Conservation (phyloP, 306 rosid species). For the Vigna radiata region DNA sequence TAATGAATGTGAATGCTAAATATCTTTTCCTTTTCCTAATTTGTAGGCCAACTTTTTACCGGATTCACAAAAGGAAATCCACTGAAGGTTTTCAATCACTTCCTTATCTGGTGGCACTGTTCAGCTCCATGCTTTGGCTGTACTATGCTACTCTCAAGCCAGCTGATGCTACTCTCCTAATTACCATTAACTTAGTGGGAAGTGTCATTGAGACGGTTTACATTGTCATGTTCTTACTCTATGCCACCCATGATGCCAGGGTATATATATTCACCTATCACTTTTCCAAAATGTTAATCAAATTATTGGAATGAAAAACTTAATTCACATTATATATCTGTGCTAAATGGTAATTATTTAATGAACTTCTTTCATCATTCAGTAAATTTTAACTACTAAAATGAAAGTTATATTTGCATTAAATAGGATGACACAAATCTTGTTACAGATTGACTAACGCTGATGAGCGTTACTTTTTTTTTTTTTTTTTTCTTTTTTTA, state of each 20-base stretch:
- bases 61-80: conserved; percentile 70
- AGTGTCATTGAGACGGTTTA: conserved; percentile 64
- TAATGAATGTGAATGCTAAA: neutral
- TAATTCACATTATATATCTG: too few relatives aligned
- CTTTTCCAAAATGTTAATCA: neutral
- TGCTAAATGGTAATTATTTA: too few relatives aligned
- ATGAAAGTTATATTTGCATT: too few relatives aligned
- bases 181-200: conserved; percentile 78
- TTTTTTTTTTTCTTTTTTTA: neutral
- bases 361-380: too few relatives aligned
- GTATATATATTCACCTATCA: conserved; percentile 49
- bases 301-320: too few relatives aligned
- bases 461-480: neutral
- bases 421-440: too few relatives aligned
- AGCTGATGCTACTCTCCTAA: conserved; percentile 52
- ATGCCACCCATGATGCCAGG: conserved; percentile 60
- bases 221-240: conserved; percentile 53
- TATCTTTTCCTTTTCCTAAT: neutral
- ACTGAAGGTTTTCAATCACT: conserved; percentile 72
- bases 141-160: conserved; percentile 67
- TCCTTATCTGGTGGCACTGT: conserved; percentile 79
- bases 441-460: neutral
- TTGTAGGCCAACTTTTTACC: conserved; percentile 73
- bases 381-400: too few relatives aligned
- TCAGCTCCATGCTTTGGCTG: conserved; percentile 79